Base-by-base conservation (phyloP, 2,329 filamentous ascomycete species). In the Ophiostoma himal-ulmi region DNA sequence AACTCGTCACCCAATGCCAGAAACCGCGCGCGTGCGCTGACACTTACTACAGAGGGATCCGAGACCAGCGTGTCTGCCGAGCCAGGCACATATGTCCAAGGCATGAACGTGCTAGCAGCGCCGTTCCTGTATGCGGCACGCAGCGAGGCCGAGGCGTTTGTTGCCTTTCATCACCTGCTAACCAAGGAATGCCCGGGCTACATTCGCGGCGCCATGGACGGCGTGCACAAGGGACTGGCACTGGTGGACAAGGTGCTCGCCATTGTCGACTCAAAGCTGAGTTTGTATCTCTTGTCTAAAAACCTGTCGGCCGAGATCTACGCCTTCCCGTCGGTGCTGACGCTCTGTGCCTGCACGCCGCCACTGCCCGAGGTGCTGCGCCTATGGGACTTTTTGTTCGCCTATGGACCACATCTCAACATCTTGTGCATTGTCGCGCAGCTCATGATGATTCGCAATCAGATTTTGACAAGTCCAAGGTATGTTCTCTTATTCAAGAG, bases 101-200 rank as follows among this genome's bases (percentile, higher is more conserved):
- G 95, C 74, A 98, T 99, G 94, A 99, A 99, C 78, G 95, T 99
- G 57, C 86, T 99, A 20, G 94, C 94, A 11, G 95, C 95, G 0
- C 95, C 95, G 0, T 97, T 99, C 77, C 84, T 99, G 65, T 99
- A 99, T 78, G 93, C 93, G 5, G 94, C 95, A 1, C 89, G 93
- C 71, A 97, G 93, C 78, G 95, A 99, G 81, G 91, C 94, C 7
- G 94, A 99, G 81, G 95, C 95, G 1, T 99, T 96, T 76, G 90
- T 92, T 5, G 90, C 93, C 1, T 97, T 99, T 76, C 89, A 96
- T 78, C 89, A 89, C 62, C 90, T 97, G 73, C 88, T 99, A 73
- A 96, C 93, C 1, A 84, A 86, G 70, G 94, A 98, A 79, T 94
- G 92, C 74, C 95, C 95, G 0, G 94, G 92, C 2, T 99, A 99